Evolutionary conservation across 2,329 filamentous ascomycete genomes (phyloP), one percentile per base, ranked within the genome.

Genomic region (Aphanocladium album): DNA sequence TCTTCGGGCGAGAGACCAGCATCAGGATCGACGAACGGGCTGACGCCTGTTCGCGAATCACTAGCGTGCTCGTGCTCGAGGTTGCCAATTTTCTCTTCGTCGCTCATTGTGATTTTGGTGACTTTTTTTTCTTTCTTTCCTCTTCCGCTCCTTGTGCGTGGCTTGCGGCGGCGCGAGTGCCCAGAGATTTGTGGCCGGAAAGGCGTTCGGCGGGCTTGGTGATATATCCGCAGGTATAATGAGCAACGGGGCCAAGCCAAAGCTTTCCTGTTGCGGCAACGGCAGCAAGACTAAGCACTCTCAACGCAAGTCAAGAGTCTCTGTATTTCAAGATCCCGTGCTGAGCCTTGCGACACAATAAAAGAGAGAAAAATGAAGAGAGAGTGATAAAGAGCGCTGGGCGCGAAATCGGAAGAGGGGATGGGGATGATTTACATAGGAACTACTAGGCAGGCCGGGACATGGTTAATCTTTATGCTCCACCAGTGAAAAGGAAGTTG

Each of bases 1-100:
- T 91, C 88, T 64, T 84, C 85, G 1, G 82, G 81, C 43, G 80
- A 86, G 66, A 89, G 73, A 8, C 85, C 84, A 52, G 82, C 86
- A 72, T 91, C 89, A 7, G 75, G 76, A 57, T 78, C 74, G 27
- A 64, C 64, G 25, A 68, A 60, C 14, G 67, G 63, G 25, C 69
- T 69, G 37, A 68, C 35, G 54, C 74, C 69, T 6, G 67, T 69
- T 14, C 67, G 67, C 19, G 66, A 69, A 51, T 66, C 52, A 23
- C n/a, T 69, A n/a, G 72, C 69, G 49, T 67, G 64, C 8, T 61
- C 53, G 27, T 67, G 64, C 8, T 61, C 53, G 27, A 65, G 67
- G 54, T 66, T 68, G 35, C 43, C 58, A 12, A 49, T 23, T 46
- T 73, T 72, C 55, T 74, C 73, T 19, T 67, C 57, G 63, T 73